These are phyloP conservation scores for Dimocarpus longan DNA, from an alignment of 345 rosid species.

Conservation along the genomic window DNA sequence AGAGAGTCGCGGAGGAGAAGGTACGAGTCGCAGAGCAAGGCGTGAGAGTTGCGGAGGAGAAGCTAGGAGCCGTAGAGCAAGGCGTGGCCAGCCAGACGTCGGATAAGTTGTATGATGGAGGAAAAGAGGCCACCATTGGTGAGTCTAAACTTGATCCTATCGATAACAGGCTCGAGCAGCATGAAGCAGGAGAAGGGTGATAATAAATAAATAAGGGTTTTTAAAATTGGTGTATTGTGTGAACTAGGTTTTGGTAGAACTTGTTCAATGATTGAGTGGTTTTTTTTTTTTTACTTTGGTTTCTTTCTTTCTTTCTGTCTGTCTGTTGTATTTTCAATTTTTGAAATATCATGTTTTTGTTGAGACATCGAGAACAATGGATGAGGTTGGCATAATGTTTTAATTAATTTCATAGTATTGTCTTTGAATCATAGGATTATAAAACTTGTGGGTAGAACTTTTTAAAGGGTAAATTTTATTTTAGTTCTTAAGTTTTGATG, in stretches of 20 bases:
- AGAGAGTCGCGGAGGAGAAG: constrained; percentile 35
- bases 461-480: too few relatives aligned
- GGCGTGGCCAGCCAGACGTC: constrained; percentile 39
- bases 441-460: too few relatives aligned
- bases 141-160: constrained; percentile 29
- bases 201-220: background rate
- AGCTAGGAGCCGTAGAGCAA: background rate
- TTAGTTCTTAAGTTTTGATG: too few relatives aligned
- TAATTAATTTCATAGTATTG: too few relatives aligned
- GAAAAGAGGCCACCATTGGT: constrained; percentile 25
- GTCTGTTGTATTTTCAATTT: too few relatives aligned
- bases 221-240: background rate
- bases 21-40: background rate
- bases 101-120: constrained; percentile 38
- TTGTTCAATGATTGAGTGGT: background rate
- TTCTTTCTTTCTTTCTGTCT: too few relatives aligned
- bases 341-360: too few relatives aligned
- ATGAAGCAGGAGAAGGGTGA: constrained; percentile 24
- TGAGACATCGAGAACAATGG: too few relatives aligned
- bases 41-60: constrained; percentile 24
- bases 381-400: too few relatives aligned
- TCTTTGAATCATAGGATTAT: too few relatives aligned
- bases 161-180: constrained; percentile 25
- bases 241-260: background rate
- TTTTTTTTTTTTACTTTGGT: too few relatives aligned